Conservation (phyloP, 169 alveolate genomes). For the Eimeria tenella region DNA sequence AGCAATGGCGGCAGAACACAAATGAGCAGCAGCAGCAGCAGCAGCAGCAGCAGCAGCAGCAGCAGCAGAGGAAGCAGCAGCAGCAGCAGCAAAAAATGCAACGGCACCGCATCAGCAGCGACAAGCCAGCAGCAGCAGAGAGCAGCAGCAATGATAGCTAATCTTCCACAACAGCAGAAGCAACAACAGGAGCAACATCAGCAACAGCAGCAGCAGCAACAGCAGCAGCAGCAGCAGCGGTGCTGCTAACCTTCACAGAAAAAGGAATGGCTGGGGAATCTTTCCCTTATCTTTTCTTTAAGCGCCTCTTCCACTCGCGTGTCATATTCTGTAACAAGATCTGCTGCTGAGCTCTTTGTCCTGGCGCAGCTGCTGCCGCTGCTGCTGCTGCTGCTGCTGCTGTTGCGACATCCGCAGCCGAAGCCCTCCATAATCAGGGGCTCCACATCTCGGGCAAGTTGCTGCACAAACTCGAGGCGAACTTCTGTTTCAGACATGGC, state of each 20-base stretch:
- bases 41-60: neutral
- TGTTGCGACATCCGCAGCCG: neutral
- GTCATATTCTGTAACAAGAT: constrained; percentile 46
- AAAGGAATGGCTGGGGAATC: constrained; percentile 24
- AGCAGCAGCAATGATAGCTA: no score
- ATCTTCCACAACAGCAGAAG: no score
- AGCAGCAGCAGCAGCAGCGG: neutral
- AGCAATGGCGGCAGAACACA: no score
- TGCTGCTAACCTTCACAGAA: constrained; percentile 14
- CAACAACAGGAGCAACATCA: no score
- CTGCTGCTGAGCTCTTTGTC: constrained; percentile 45
- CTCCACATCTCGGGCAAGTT: neutral
- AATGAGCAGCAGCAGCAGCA: neutral
- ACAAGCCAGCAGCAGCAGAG: no score
- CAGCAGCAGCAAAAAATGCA: neutral
- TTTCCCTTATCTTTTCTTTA: neutral
- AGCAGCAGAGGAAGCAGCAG: neutral
- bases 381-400: neutral
- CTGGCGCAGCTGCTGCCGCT: neutral
- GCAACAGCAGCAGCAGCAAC: no score
- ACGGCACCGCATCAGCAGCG: no score
- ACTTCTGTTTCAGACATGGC: neutral
- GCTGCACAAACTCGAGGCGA: neutral
- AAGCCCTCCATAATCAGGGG: neutral
- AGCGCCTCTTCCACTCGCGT: constrained; percentile 3